These are phyloP conservation scores for Podila horticola DNA, from an alignment of 192 early-diverging fungal species.

Conservation along the genomic window DNA sequence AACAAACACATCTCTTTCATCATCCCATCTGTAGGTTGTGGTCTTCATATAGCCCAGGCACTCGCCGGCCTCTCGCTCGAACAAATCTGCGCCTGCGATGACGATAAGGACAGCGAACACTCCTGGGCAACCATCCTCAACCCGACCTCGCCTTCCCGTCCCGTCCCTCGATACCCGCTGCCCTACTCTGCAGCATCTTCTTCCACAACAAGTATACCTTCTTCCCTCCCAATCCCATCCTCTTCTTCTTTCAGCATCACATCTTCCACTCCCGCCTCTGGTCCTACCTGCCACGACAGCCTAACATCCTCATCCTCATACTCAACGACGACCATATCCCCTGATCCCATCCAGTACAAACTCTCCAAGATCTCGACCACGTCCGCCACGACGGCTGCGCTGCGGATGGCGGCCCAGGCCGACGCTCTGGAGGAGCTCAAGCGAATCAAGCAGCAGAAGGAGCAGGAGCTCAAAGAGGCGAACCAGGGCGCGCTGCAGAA, in stretches of 20 bases:
- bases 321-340: not conserved
- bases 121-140: constrained; percentile 16
- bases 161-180: not conserved
- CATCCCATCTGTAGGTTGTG: constrained; percentile 39
- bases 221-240: not conserved
- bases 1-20: not conserved
- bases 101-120: constrained; percentile 43
- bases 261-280: not conserved
- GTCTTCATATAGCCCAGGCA: constrained; percentile 43
- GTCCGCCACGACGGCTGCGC: constrained; percentile 23
- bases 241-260: not conserved
- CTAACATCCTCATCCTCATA: not conserved
- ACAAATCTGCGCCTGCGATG: constrained; percentile 49
- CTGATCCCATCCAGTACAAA: constrained; percentile 27
- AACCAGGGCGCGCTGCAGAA: constrained; percentile 20
- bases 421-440: constrained; percentile 31
- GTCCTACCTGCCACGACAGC: not conserved
- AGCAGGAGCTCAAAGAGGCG: constrained; percentile 12
- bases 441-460: constrained; percentile 17
- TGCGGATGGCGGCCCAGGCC: constrained; percentile 30
- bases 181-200: not conserved
- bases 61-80: constrained; percentile 37
- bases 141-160: not conserved
- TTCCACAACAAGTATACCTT: not conserved
- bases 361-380: constrained; percentile 43